Base-by-base conservation (phyloP, 306 rosid genomes). In the Rosa multiflora region DNA sequence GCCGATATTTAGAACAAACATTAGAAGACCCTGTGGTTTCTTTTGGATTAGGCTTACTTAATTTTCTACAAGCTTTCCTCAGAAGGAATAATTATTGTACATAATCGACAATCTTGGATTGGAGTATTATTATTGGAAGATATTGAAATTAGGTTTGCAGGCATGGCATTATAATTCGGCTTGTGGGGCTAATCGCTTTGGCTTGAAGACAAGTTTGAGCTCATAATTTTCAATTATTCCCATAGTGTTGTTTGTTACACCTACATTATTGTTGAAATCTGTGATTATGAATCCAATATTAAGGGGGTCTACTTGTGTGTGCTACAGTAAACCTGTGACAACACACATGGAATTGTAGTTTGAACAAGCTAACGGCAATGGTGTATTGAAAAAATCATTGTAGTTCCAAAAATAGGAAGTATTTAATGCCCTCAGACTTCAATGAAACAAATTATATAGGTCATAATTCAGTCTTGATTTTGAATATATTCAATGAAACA, bases 171-270 rank as follows among this genome's bases (percentile, higher is more conserved):
- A 58, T 58, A 14, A 21, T 53, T 73, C 67, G 37, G 67, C 51
- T 53, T 73, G 67, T 73, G 67, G 77, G 35, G 20, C 77, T 53
- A 44, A 37, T 67, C 26, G 14, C 17, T 74, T 74, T 44, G 44
- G 43, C 53, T 40, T 42, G 39, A 40, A 56, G 77, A 59, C 40
- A 74, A 40, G 39, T 56, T 64, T 56, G 68, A 56, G 67, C 77
- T 21, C 18, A 40, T 20, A n/a, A 56, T 55, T 56, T 7, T 55
- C 35, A 53, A 73, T 20, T 53, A 9, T 56, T 74, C 18, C 10
- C 5, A 7, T 21, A 39, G 5, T 8, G 53, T 40, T 37, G 68
- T 40, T 74, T 74, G 77, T 39, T 74, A 13, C 23, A 56, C 53
- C 67, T 74, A 7, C 46, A 55, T 5, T 21, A 43, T 14, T 55